Conservation (phyloP, 2,329 filamentous ascomycete species). For the Fusarium mundagurra region DNA sequence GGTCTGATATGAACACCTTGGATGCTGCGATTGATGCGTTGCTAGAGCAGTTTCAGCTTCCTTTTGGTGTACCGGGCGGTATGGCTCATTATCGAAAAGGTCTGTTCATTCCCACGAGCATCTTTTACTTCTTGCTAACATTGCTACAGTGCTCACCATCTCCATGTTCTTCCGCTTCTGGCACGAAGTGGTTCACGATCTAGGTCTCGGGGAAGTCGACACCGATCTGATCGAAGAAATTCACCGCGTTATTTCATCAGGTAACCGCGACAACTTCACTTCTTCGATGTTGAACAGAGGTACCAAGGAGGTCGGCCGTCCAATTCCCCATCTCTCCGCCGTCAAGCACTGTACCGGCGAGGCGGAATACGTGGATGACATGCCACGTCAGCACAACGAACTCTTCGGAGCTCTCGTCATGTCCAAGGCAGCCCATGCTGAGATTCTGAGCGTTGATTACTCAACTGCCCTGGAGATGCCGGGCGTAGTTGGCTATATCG, state of each 20-base stretch:
- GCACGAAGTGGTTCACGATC: background rate
- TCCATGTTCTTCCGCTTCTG: conserved; percentile 8
- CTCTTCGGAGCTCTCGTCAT: background rate
- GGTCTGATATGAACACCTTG: background rate
- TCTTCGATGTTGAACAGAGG: background rate
- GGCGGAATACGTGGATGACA: background rate
- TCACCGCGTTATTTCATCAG: background rate
- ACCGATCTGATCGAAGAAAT: background rate
- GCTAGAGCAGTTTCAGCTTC: background rate
- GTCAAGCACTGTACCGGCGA: background rate
- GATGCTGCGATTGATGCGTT: background rate
- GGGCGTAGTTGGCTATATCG: background rate
- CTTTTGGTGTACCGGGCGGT: background rate
- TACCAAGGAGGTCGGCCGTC: background rate
- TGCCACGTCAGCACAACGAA: background rate
- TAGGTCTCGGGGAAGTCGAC: background rate
- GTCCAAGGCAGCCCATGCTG: background rate
- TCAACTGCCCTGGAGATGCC: background rate
- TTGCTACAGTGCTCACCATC: background rate
- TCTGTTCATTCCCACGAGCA: accelerated
- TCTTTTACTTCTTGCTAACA: accelerated
- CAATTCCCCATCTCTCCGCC: background rate
- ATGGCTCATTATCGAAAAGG: conserved; percentile 1
- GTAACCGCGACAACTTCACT: background rate
- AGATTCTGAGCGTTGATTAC: background rate